Conservation (phyloP, 2,329 filamentous ascomycete genomes). For the Penicillium concentricum region DNA sequence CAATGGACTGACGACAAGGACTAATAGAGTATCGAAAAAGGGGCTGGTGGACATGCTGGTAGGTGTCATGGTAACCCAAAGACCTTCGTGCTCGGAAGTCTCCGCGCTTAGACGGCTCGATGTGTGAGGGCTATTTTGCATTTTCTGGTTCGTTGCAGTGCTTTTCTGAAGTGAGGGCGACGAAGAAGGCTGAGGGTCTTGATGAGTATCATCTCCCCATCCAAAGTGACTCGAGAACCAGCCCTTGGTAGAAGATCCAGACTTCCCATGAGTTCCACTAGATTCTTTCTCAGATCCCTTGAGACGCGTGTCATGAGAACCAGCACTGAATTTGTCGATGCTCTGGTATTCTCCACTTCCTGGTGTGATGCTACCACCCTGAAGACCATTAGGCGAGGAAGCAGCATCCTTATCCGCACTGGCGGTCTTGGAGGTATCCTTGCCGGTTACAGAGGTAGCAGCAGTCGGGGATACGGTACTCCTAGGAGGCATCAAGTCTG, state of each 20-base stretch:
- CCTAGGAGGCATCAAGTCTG: conserved; percentile 61
- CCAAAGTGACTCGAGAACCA: conserved; percentile 40
- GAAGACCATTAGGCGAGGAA: conserved; percentile 41
- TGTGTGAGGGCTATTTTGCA: conserved; percentile 11
- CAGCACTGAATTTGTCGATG: conserved; percentile 34
- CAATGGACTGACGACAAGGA: conserved; percentile 90
- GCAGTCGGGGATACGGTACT: conserved; percentile 24
- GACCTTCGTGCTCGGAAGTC: conserved; percentile 64
- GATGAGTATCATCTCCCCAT: conserved; percentile 24
- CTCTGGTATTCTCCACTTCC: conserved; percentile 69
- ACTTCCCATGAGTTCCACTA: conserved; percentile 8
- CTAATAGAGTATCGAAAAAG: conserved; percentile 94
- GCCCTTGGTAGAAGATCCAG: conserved; percentile 18
- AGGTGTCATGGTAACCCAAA: conserved; percentile 96
- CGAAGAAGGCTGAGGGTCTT: conserved; percentile 14
- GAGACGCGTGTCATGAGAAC: conserved; percentile 13
- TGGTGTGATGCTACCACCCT: conserved; percentile 68
- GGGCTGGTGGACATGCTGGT: conserved; percentile 83
- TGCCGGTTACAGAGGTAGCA: conserved; percentile 24
- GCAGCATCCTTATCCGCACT: conserved; percentile 34
- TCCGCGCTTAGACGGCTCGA: conserved; percentile 29
- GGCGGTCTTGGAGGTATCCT: conserved; percentile 30
- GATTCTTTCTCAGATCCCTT: conserved; percentile 14
- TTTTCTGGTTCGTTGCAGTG: conserved; percentile 18
- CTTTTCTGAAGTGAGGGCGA: conserved; percentile 9